Evolutionary conservation across 768 basidiomycete species (phyloP), one percentile per base, ranked within the genome.

Genomic region (Daedaleopsis sinensis): DNA sequence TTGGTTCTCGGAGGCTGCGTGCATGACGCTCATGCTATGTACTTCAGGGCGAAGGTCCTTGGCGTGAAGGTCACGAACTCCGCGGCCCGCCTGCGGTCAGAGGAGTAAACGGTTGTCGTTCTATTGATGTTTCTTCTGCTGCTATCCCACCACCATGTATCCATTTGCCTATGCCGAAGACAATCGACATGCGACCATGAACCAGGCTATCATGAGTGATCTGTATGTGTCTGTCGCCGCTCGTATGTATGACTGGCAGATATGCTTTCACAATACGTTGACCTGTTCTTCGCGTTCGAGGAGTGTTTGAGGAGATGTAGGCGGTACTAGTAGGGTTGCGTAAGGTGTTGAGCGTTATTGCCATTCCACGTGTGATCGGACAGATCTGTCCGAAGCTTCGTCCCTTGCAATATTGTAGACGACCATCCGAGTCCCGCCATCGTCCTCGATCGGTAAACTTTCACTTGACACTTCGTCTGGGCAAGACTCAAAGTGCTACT

Each of bases 41-140:
- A 58, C 46, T 64, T 1, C 68, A 94, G 93, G 73, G 91, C 93
- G 61, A 93, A 91, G 78, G 90, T 80, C 44, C 79, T 96, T 68
- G 89, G 90, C 61, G 82, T 98, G 78, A 98, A 96, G 81, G 91
- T 98, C 73, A 96, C 93, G 57, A 98, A 98, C 83, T 74, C 94
- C 56, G 86, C 88, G 63, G 96, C 91, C 69, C 91, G 93, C 74
- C 84, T 98, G 79, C 89, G 95, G 81, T 90, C 94, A 75, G 96
- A 98, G 82, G 96, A 98, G 80, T 80, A 74, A 71, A 74, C 61
- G 65, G 64, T 88, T 82, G 79, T 67, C 46, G 58, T 64, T 51
- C 50, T 64, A 53, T 64, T 50, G 24, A 19, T 64, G 54, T 58
- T 67, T 59, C 62, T 58, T 58, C 62, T 77, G 72, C 78, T 71